phyloP scores from a whole-genome alignment of 2,329 filamentous ascomycete genomes.

The Alternaria triticimaculans region DNA sequence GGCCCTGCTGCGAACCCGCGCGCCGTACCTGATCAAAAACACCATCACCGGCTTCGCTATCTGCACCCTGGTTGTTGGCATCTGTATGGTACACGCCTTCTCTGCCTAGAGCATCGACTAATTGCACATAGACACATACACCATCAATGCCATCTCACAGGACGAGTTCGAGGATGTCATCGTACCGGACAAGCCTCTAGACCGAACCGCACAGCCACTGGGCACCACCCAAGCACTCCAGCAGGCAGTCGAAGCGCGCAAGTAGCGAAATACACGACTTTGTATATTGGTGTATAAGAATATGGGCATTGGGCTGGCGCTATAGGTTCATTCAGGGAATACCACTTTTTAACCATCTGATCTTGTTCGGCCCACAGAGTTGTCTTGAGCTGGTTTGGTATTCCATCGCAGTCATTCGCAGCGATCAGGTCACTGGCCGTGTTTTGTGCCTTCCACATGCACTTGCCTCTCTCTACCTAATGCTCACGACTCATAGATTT shows the following conservation, averaged over 20 bases:
- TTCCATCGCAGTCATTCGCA: background rate
- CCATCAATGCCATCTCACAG: constrained; percentile 86
- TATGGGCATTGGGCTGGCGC: constrained; percentile 40
- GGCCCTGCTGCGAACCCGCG: constrained; percentile 87
- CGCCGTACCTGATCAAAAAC: constrained; percentile 92
- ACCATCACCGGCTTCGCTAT: constrained; percentile 79
- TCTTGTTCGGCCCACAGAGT: background rate
- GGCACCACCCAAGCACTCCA: constrained; percentile 39
- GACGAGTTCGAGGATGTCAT: constrained; percentile 97
- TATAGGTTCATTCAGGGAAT: constrained; percentile 25
- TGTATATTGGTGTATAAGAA: constrained; percentile 38
- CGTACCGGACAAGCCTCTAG: constrained; percentile 75
- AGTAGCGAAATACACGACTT: constrained; percentile 18
- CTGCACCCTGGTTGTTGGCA: constrained; percentile 75
- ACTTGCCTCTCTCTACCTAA: too few species aligned
- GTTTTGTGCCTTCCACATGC: background rate
- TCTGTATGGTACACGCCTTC: constrained; percentile 67
- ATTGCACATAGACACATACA: constrained; percentile 65
- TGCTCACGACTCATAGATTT: background rate
- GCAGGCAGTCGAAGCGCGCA: constrained; percentile 39
- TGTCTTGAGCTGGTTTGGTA: background rate
- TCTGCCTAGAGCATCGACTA: constrained; percentile 7
- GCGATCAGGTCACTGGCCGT: background rate
- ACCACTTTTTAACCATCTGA: constrained; percentile 12
- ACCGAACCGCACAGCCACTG: constrained; percentile 47